Conservation (phyloP, 1,284 basidiomycete genomes). For the Exobasidium rhododendri region DNA sequence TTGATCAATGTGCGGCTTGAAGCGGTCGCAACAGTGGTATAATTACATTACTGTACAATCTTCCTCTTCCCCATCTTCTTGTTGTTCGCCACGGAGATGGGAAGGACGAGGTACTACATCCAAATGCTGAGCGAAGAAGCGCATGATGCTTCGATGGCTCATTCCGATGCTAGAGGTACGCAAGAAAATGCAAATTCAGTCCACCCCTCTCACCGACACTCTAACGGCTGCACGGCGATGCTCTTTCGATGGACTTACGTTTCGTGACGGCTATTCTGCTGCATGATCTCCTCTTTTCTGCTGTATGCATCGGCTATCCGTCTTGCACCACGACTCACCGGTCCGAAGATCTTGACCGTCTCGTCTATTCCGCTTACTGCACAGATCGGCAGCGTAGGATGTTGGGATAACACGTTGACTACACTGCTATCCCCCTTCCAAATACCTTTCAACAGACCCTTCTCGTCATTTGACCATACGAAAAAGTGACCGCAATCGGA, state of each 20-base stretch:
- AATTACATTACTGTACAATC: background rate
- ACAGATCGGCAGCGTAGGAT: constrained; percentile 73
- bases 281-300: background rate
- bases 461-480: constrained; percentile 59
- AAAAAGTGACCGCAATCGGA: constrained; percentile 77
- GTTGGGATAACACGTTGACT: constrained; percentile 79
- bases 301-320: background rate
- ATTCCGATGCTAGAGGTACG: background rate
- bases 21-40: too few relatives aligned
- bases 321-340: constrained; percentile 41
- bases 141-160: constrained; percentile 1
- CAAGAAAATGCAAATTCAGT: too few relatives aligned
- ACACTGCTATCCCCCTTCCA: constrained; percentile 34
- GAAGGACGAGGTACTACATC: background rate
- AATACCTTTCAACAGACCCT: constrained; percentile 28
- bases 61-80: constrained; percentile 9
- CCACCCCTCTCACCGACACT: too few relatives aligned
- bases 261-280: background rate
- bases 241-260: too few relatives aligned
- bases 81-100: background rate
- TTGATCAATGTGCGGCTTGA: too few relatives aligned
- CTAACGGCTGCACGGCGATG: too few relatives aligned
- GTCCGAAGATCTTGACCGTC: constrained; percentile 79
- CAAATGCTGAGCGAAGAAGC: constrained; percentile 3
- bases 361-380: constrained; percentile 85